Conservation (phyloP, 352 stramenopile genomes). For the Phytophthora tentaculata region DNA sequence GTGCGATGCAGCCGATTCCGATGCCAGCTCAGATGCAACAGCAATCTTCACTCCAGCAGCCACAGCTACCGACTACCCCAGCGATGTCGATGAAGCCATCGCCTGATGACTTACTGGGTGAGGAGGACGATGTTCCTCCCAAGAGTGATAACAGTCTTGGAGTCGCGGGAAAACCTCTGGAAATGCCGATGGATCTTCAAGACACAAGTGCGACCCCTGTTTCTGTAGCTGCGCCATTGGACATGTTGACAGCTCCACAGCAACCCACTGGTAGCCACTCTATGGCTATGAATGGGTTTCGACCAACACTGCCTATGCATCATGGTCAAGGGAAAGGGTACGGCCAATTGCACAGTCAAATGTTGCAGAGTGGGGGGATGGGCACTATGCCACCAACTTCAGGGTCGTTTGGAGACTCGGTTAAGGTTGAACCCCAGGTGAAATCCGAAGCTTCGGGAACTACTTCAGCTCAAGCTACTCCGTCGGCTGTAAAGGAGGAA, state of each 20-base stretch:
- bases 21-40: conserved; percentile 53
- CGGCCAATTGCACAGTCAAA: conserved; percentile 11
- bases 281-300: conserved; percentile 15
- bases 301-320: conserved; percentile 14
- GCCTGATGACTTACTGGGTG: conserved; percentile 56
- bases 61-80: conserved; percentile 6
- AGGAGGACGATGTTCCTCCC: conserved; percentile 51
- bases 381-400: conserved; percentile 3
- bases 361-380: conserved; percentile 13
- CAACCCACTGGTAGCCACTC: conserved; percentile 8
- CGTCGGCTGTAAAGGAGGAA: conserved; percentile 35
- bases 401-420: conserved; percentile 1
- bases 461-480: conserved; percentile 7
- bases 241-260: conserved; percentile 23
- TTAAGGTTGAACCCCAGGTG: conserved; percentile 39
- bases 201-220: conserved; percentile 34
- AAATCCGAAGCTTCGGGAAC: conserved; percentile 8
- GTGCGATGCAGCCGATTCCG: conserved; percentile 50
- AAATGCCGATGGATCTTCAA: conserved; percentile 71
- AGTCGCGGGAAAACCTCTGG: conserved; percentile 49
- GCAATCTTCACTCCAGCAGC: conserved; percentile 32
- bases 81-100: conserved; percentile 39
- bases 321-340: conserved; percentile 20
- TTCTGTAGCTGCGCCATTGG: conserved; percentile 29
- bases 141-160: conserved; percentile 33